phyloP scores from a whole-genome alignment of 2,329 filamentous ascomycete species.

The Gremmenia infestans region DNA sequence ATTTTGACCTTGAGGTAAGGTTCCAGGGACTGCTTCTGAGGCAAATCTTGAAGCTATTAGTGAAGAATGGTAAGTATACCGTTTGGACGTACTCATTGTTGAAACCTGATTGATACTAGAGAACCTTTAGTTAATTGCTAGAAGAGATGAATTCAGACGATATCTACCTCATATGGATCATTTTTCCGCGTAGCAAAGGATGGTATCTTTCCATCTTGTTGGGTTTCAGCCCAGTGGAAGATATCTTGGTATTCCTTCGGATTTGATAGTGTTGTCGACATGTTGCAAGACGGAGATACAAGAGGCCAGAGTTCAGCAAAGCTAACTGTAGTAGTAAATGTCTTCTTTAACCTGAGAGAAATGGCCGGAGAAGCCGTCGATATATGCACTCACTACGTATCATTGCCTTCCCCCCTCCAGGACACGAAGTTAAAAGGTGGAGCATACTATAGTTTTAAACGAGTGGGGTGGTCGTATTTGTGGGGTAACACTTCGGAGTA shows the following conservation, averaged over 20 bases:
- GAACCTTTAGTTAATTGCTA: conserved; percentile 5
- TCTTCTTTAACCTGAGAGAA: no score
- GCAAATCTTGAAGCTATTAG: conserved; percentile 27
- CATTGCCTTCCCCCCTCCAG: no score
- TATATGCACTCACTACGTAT: no score
- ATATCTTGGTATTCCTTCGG: conserved; percentile 43
- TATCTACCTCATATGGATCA: conserved; percentile 45
- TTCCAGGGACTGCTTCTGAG: conserved; percentile 39
- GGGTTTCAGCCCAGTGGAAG: conserved; percentile 56
- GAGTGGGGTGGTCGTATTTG: no score
- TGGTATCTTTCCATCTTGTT: conserved; percentile 49
- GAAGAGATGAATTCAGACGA: conserved; percentile 5
- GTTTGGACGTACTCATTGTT: conserved; percentile 33
- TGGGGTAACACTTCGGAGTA: no score
- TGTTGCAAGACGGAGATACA: no score
- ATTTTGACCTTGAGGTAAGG: conserved; percentile 39
- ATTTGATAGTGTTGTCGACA: neutral
- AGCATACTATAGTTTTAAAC: no score
- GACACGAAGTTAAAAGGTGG: no score
- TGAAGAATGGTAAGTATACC: neutral
- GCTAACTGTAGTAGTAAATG: no score
- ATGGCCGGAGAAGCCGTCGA: no score
- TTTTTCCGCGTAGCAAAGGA: conserved; percentile 50
- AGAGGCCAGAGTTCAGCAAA: no score
- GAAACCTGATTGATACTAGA: conserved; percentile 51